Evolutionary conservation across 1,139 yeast species (phyloP).

Genomic region (Yueomyces sp.): DNA sequence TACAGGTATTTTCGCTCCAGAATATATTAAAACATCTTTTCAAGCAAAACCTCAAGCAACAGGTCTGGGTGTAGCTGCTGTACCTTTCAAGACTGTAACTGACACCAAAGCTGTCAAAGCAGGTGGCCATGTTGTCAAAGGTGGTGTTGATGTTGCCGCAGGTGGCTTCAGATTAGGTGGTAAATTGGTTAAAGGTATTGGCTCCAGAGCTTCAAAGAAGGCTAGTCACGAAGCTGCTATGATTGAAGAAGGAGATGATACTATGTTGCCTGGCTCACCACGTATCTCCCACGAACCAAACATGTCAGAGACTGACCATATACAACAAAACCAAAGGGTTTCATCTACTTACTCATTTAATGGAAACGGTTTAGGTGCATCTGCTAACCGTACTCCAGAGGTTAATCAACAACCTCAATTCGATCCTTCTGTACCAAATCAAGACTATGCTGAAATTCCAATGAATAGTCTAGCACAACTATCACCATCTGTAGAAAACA

Average conservation of each 20-base stretch:
- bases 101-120: slow-evolving; percentile 28
- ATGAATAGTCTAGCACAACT: slow-evolving; percentile 4
- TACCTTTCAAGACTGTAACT: slow-evolving; percentile 36
- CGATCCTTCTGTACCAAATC: slow-evolving; percentile 21
- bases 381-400: background rate
- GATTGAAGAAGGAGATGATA: background rate
- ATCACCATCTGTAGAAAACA: background rate
- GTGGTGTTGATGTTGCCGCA: slow-evolving; percentile 16
- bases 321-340: background rate
- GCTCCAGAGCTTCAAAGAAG: background rate
- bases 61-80: slow-evolving; percentile 27
- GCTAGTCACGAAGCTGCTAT: too few relatives aligned
- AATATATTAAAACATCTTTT: slow-evolving; percentile 50
- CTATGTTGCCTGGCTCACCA: background rate
- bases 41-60: slow-evolving; percentile 27
- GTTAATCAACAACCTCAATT: slow-evolving; percentile 4
- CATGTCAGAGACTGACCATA: background rate
- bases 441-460: slow-evolving; percentile 16
- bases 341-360: background rate
- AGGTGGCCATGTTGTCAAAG: slow-evolving; percentile 20
- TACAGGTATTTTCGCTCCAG: slow-evolving; percentile 47
- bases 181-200: slow-evolving; percentile 17
- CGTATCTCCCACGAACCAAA: background rate
- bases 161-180: slow-evolving; percentile 39
- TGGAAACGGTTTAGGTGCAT: background rate